phyloP scores from a whole-genome alignment of 202 grass and related monocot genomes.

The Cymbopogon flexuosus region DNA sequence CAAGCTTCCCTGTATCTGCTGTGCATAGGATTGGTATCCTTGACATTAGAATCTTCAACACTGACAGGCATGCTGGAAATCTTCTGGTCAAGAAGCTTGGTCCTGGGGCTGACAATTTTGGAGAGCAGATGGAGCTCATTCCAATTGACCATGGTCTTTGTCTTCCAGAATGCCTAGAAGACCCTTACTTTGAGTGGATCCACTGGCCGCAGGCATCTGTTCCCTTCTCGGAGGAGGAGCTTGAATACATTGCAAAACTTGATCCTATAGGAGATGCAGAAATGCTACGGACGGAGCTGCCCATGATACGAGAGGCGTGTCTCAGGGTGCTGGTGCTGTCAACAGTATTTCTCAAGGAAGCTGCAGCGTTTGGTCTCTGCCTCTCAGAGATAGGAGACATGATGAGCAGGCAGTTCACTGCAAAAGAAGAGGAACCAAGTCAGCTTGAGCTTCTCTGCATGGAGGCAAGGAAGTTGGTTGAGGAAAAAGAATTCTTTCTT shows the following conservation, averaged over 20 bases:
- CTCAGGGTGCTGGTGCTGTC: conserved; percentile 88
- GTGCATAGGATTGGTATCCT: conserved; percentile 93
- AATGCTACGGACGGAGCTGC: conserved; percentile 63
- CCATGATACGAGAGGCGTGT: conserved; percentile 85
- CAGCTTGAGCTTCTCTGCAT: conserved; percentile 89
- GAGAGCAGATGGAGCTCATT: conserved; percentile 66
- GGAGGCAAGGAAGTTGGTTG: conserved; percentile 60
- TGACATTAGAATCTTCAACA: conserved; percentile 98
- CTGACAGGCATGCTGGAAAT: conserved; percentile 90
- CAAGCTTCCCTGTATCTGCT: conserved; percentile 82
- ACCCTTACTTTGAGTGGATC: conserved; percentile 99
- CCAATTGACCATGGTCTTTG: conserved; percentile 98
- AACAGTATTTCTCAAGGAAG: conserved; percentile 89
- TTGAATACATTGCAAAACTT: conserved; percentile 73
- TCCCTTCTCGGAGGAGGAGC: conserved; percentile 85
- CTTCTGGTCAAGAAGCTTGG: conserved; percentile 74
- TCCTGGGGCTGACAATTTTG: conserved; percentile 52
- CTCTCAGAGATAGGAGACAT: conserved; percentile 94
- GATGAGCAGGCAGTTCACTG: conserved; percentile 96
- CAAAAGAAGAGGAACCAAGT: conserved; percentile 86
- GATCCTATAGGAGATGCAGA: conserved; percentile 72
- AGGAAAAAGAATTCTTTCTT: conserved; percentile 55
- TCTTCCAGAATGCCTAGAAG: conserved; percentile 93
- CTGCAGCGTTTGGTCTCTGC: conserved; percentile 65
- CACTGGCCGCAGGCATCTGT: conserved; percentile 98